Percentiles rank a stretch among this genome's conserved stretches.
phyloP scores from a whole-genome alignment of 2,329 filamentous ascomycete genomes.

The Colletotrichum phormii region DNA sequence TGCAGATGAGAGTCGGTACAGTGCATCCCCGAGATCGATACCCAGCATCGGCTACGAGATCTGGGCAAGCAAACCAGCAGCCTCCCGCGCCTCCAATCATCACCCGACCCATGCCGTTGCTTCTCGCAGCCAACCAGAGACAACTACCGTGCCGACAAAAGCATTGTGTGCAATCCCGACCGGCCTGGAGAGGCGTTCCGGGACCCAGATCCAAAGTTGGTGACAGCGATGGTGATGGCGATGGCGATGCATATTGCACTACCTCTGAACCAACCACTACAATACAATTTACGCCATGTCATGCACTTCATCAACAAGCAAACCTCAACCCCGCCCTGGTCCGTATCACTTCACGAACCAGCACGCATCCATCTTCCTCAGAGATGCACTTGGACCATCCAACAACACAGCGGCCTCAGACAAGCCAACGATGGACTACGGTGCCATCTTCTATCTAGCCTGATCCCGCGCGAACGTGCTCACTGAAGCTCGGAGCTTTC shows the following conservation, averaged over 20 bases:
- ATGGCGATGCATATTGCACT: conserved; percentile 1
- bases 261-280: background rate
- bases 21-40: conserved; percentile 31
- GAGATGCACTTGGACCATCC: background rate
- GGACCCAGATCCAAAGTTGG: background rate
- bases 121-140: background rate
- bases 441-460: conserved; percentile 2
- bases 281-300: background rate
- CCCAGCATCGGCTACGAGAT: conserved; percentile 23
- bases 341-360: background rate
- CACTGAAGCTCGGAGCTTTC: conserved; percentile 15
- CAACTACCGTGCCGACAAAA: background rate
- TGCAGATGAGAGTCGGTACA: conserved; percentile 11
- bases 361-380: background rate
- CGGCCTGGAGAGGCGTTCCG: background rate
- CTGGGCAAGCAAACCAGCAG: conserved; percentile 27
- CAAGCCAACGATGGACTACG: conserved; percentile 16
- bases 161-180: background rate
- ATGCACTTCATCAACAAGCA: background rate
- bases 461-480: conserved; percentile 26
- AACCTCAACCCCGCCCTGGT: background rate
- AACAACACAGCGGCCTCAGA: background rate
- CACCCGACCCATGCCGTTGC: background rate
- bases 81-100: conserved; percentile 15
- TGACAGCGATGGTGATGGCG: background rate